Base-by-base conservation (phyloP, 345 rosid genomes). In the Chamaenerion angustifolium region DNA sequence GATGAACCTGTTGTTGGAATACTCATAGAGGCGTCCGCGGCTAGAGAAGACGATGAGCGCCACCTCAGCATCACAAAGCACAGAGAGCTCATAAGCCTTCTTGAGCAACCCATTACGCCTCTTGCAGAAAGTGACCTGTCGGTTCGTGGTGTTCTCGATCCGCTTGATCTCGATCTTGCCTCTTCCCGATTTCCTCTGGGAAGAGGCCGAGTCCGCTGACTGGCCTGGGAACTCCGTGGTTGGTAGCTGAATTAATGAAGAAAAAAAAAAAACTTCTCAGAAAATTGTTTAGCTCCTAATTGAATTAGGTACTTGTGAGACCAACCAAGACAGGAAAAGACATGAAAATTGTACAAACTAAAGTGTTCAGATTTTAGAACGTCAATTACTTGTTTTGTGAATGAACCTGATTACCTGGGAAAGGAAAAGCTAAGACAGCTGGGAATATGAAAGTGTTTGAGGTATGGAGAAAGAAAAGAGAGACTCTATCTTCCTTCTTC, bases 111-210 rank as follows among this genome's bases (percentile, higher is more conserved):
- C 95, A 66, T 85, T 82, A 27, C 95, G 73, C 49, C 92, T 63
- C 64, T 85, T 82, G 47, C 95, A 85, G 77, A 85, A 85, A 61
- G 95, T 85, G 45, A 85, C 95, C 58, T 82, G 95, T 14, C 95
- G 71, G 54, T 78, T 85, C 4, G 95, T 80, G 1, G 92, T 66
- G 76, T 78, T 85, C 57, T 82, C 92, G 57, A 85, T 82, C 65
- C 95, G 62, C 64, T 80, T 82, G 16, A 85, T 85, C 78, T 76
- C 92, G 31, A 85, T 74, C 62, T 85, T 85, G 4, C 95, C 92
- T 70, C 95, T 78, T 49, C 82, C 87, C 66, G 66, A 51, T 65
- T 78, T 78, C 64, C 63, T 71, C 55, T 66, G 68, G 54, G 70
- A 56, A 64, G 79, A 76, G 76, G 76, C 73, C 66, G 45, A 55